A percentile compares a stretch with the other conserved stretches of the same genome.
phyloP scores from a whole-genome alignment of 2,329 filamentous ascomycete genomes.

The Epichloe glyceriae region DNA sequence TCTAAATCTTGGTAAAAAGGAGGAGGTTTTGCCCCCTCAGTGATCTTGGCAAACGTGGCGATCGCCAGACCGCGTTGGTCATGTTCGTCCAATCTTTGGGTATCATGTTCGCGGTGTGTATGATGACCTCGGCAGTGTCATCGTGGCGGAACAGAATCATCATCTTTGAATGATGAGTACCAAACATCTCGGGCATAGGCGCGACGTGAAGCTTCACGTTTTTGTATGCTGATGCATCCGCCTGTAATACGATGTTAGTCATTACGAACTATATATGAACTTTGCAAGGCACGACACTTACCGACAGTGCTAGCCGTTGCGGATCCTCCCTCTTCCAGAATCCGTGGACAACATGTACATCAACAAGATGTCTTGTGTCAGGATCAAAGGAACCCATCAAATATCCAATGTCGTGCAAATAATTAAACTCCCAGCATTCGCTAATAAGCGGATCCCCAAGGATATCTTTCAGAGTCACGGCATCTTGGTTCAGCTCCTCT shows the following conservation, averaged over 20 bases:
- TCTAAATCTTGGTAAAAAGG: constrained; percentile 5
- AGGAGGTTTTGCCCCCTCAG: not conserved
- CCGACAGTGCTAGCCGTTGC: constrained; percentile 43
- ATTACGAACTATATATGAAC: not conserved
- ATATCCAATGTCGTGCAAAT: constrained; percentile 46
- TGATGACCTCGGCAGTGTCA: constrained; percentile 62
- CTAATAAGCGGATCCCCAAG: constrained; percentile 62
- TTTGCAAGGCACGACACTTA: constrained; percentile 20
- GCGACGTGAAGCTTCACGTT: constrained; percentile 63
- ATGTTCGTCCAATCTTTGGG: constrained; percentile 74
- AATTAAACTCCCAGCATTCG: constrained; percentile 62
- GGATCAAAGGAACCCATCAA: constrained; percentile 40
- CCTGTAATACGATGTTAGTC: constrained; percentile 6
- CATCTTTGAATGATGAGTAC: constrained; percentile 82
- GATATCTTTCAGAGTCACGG: constrained; percentile 53
- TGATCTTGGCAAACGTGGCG: constrained; percentile 50
- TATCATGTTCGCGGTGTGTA: constrained; percentile 92
- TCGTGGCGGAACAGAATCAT: constrained; percentile 71
- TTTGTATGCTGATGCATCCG: constrained; percentile 36
- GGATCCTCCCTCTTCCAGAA: constrained; percentile 56
- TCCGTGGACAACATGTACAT: constrained; percentile 45
- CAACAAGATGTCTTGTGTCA: constrained; percentile 34
- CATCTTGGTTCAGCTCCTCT: constrained; percentile 46
- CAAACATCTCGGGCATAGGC: constrained; percentile 72
- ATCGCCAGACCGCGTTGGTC: constrained; percentile 73